Conservation (phyloP, 768 basidiomycete genomes). For the Termitomyces sp. region DNA sequence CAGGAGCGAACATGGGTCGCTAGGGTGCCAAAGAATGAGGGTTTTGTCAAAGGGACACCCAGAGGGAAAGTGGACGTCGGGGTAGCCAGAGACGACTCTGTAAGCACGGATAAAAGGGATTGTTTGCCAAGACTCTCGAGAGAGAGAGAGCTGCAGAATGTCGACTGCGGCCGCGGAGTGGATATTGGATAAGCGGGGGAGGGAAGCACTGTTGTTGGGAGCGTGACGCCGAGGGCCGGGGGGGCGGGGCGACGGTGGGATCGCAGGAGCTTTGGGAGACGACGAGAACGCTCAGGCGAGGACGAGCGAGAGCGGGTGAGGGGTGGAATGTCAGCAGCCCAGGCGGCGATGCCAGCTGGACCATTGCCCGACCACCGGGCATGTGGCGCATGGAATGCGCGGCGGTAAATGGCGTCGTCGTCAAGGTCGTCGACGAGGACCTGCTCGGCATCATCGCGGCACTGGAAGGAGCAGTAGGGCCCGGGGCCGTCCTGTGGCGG, state of each 20-base stretch:
- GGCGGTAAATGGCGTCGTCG: slow-evolving; percentile 22
- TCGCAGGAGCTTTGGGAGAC: slow-evolving; percentile 34
- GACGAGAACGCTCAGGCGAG: slow-evolving; percentile 16
- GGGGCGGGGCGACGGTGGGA: slow-evolving; percentile 34
- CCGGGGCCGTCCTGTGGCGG: slow-evolving; percentile 24
- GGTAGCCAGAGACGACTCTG: slow-evolving; percentile 49
- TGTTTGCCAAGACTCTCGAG: slow-evolving; percentile 28
- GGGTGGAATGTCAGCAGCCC: slow-evolving; percentile 35
- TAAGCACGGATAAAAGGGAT: slow-evolving; percentile 30
- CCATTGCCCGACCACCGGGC: slow-evolving; percentile 34
- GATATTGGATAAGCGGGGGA: slow-evolving; percentile 25
- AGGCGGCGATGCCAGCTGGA: slow-evolving; percentile 39
- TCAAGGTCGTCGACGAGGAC: slow-evolving; percentile 13
- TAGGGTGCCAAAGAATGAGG: slow-evolving; percentile 31
- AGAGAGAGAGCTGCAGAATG: slow-evolving; percentile 20
- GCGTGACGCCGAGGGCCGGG: slow-evolving; percentile 44
- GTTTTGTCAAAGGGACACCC: slow-evolving; percentile 25
- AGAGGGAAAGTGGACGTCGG: slow-evolving; percentile 34
- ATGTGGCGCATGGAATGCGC: slow-evolving; percentile 8
- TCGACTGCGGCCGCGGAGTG: slow-evolving; percentile 27
- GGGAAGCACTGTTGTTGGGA: slow-evolving; percentile 24
- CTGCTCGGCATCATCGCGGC: slow-evolving; percentile 25
- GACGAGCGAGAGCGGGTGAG: slow-evolving; percentile 12
- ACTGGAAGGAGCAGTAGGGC: slow-evolving; percentile 49
- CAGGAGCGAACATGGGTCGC: slow-evolving; percentile 41